phyloP scores from a whole-genome alignment of 2,329 filamentous ascomycete genomes.

The Fusarium aywerte region DNA sequence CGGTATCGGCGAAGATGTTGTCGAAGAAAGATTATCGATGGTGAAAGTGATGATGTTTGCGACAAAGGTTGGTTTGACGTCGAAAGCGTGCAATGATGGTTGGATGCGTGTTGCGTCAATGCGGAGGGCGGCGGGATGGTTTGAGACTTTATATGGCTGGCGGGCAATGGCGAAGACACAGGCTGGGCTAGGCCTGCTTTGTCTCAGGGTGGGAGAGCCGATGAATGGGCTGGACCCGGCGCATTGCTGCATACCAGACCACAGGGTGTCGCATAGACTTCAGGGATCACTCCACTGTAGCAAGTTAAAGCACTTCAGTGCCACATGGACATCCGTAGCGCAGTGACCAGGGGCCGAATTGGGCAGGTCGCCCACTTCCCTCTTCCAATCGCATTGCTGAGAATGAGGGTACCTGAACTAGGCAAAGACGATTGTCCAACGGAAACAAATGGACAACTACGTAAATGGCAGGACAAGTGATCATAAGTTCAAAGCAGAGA shows the following conservation, averaged over 20 bases:
- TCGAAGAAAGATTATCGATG: not conserved
- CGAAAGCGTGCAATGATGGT: conserved; percentile 6
- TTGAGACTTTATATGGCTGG: conserved; percentile 32
- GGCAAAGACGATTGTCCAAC: conserved; percentile 18
- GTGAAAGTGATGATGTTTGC: not conserved
- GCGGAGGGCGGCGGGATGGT: conserved; percentile 14
- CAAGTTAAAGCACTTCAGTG: conserved; percentile 22
- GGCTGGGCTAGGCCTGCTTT: conserved; percentile 7
- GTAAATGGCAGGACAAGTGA: conserved; percentile 18
- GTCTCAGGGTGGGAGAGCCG: conserved; percentile 15
- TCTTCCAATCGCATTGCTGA: conserved; percentile 26
- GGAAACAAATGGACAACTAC: conserved; percentile 13
- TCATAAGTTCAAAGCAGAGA: conserved; percentile 1
- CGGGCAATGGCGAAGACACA: conserved; percentile 17
- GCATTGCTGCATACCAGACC: conserved; percentile 20
- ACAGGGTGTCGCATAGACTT: conserved; percentile 14
- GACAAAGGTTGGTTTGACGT: conserved; percentile 5
- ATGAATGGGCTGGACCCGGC: not conserved
- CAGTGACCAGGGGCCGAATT: conserved; percentile 19
- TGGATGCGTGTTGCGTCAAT: conserved; percentile 24
- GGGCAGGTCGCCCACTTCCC: conserved; percentile 24
- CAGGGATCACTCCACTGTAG: conserved; percentile 31
- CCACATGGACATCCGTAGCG: conserved; percentile 6
- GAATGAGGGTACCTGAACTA: conserved; percentile 23
- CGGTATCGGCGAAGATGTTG: not conserved